phyloP scores from a whole-genome alignment of 352 stramenopile species.

The Blastocystis hominis region DNA sequence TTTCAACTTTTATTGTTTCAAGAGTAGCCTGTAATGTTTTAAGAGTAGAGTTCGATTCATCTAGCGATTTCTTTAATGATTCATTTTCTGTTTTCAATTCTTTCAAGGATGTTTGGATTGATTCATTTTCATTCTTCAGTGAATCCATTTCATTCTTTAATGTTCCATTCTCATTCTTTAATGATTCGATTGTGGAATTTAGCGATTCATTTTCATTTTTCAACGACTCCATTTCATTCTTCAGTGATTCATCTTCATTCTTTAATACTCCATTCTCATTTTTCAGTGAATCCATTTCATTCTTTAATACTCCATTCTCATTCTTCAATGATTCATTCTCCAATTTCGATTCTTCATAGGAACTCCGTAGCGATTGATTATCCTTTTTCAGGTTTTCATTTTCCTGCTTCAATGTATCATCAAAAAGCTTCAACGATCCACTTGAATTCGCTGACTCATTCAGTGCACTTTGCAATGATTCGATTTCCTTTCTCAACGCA shows the following conservation, averaged over 20 bases:
- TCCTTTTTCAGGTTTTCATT: background rate
- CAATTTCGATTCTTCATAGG: background rate
- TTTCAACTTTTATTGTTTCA: too few species aligned
- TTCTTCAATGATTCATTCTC: background rate
- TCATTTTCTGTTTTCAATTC: background rate
- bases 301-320: background rate
- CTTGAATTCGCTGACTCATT: background rate
- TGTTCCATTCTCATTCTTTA: background rate
- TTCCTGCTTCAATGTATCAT: background rate
- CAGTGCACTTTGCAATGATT: too few species aligned
- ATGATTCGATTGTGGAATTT: background rate
- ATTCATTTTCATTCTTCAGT: background rate
- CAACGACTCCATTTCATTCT: background rate
- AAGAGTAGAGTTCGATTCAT: background rate
- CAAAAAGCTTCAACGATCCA: background rate
- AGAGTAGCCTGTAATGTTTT: background rate
- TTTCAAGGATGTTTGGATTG: background rate
- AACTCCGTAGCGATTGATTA: background rate
- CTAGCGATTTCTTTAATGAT: background rate
- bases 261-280: background rate
- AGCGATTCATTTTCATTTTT: too few species aligned
- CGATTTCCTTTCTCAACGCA: too few species aligned
- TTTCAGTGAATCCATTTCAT: background rate
- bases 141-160: background rate
- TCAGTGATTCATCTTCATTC: background rate